These are phyloP conservation scores for Suhomyces sp. DNA, from an alignment of 805 yeast genomes.

Conservation along the genomic window DNA sequence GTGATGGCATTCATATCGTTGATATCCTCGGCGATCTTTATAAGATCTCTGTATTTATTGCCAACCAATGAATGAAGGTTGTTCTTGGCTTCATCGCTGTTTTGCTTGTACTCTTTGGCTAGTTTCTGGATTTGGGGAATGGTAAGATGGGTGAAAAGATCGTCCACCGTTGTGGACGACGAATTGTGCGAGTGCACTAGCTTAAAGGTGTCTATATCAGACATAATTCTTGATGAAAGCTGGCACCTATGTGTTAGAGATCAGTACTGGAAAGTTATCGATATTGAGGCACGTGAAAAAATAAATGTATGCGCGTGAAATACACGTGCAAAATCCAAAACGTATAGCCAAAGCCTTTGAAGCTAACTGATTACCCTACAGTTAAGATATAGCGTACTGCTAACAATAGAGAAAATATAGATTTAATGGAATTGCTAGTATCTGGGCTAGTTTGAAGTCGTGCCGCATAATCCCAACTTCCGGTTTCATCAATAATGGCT, in stretches of 20 bases:
- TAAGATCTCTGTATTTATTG: constrained; percentile 40
- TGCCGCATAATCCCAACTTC: no score
- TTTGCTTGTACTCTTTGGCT: constrained; percentile 24
- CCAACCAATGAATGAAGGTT: constrained; percentile 40
- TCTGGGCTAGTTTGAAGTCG: no score
- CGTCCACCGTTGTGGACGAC: constrained; percentile 26
- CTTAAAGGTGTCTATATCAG: constrained; percentile 1
- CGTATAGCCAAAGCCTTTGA: no score
- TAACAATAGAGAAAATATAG: no score
- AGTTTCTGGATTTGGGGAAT: constrained; percentile 32
- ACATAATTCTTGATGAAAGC: background rate
- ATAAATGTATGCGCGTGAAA: background rate
- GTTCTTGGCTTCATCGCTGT: constrained; percentile 25
- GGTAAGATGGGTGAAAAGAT: constrained; percentile 29
- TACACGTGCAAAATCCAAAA: background rate
- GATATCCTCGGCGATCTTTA: constrained; percentile 43
- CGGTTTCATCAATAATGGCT: no score
- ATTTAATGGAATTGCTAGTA: no score
- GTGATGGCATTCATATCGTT: constrained; percentile 28
- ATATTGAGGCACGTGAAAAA: background rate
- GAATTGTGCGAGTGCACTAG: constrained; percentile 1
- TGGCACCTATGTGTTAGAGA: background rate
- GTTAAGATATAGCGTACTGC: no score
- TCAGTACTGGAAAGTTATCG: background rate
- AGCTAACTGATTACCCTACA: no score